Base-by-base conservation (phyloP, 2,329 filamentous ascomycete genomes). In the Sphaceloma murrayae region DNA sequence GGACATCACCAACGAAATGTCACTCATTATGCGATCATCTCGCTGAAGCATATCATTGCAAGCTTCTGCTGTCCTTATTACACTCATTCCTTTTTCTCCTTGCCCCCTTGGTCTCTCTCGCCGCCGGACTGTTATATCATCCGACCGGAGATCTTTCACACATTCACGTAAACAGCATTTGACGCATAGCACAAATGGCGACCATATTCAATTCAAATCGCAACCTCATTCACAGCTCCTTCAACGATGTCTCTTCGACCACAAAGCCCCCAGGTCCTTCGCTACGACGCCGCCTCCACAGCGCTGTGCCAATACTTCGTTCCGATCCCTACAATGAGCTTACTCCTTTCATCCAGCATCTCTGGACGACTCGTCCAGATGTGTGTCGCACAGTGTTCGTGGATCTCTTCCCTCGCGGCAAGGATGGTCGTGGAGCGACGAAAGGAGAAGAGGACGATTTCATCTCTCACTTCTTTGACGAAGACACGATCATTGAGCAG, bases 381-480 rank as follows among this genome's bases (percentile, higher is more conserved):
- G 52, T 51, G 45, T 61, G 57, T 54, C 45, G 49, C 16, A 39
- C 43, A 17, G 52, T 61, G 33, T 51, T 60, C 36, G 58, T 56
- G 9, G 57, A 56, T 50, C 49, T 61, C 13, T 62, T 60, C 33
- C 59, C 59, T 5, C 52, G 46, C 18, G 44, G 45, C 10, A 34
- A 52, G 16, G 32, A 49, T 8, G 31, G 18, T 3, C 24, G 17
- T 7, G 30, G 30, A 3, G 54, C 49, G 27, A 51, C 45, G 36
- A 52, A 53, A 31, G 50, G 54, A 33, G 45, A 48, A 16, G 59
- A 62, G 49, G 56, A 62, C 22, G 46, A 38, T 2, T 62, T 61
- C 44, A 47, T 62, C 31, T 49, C 48, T 42, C 17, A 38, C 4
- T 51, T 46, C 24, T 62, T 62, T 46, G 48, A 32, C 43, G 51